Base-by-base conservation (phyloP, 2,329 filamentous ascomycete genomes). In the Sporothrix brunneoviolacea region DNA sequence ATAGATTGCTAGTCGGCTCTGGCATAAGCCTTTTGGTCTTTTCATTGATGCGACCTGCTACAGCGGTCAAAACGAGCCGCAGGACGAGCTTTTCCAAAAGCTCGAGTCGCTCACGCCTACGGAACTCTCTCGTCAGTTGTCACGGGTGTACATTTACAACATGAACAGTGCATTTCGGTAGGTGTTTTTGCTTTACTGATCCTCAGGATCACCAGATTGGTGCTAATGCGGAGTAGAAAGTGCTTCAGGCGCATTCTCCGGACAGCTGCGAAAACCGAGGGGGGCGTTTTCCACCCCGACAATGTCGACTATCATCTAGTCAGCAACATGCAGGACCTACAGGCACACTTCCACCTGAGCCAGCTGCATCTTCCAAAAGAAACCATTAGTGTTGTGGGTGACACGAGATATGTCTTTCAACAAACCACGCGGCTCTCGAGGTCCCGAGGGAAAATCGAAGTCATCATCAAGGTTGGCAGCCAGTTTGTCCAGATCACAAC, bases 401-500 rank as follows among this genome's bases (percentile, higher is more conserved):
- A 86, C 59, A 80, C 79, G 7, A 73, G 80, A 56, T 83, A 77
- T 58, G 75, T 83, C 18, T 86, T 82, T 59, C 79, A 84, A 54
- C 77, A 79, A 3, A 77, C 85, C 48, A 84, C 77, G 2, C 70
- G 81, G 39, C 68, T 86, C 33, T 86, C 83, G 2, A 83, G 83
- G 59, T 82, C 81, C 2, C 83, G 83, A 58, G 82, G 82, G n/a
- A 82, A 83, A 59, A 82, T 85, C 30, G 82, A 86, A 28, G 83
- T 86, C 4, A 69, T 76, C 24, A 82, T 86, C 60, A 84, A 83
- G 62, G 77, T 86, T 19, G 83, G 83, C 35, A 82, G 74, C 58
- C 81, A 85, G 57, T 86, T 84, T 58, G 79, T 86, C 7, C 83
- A 86, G 60, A 76, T 86, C 32, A 84, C 82, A 3, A 86, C 83